A percentile compares a stretch with the other conserved stretches of the same genome.
Evolutionary conservation across 2,329 filamentous ascomycete species (phyloP).

Genomic region (Xylaria sp.): DNA sequence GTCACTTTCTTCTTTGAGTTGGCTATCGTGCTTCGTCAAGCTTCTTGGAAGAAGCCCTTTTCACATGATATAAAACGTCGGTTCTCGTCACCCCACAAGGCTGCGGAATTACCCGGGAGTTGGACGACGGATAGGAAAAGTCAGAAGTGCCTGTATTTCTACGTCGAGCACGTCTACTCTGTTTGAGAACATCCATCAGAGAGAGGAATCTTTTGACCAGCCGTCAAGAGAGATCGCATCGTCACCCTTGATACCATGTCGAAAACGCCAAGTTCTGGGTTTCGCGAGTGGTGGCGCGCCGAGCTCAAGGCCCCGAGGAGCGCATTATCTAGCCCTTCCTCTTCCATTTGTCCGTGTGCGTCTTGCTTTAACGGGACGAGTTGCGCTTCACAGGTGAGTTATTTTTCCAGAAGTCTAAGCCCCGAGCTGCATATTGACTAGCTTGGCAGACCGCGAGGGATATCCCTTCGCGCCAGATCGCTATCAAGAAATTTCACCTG

Average conservation of each 20-base stretch:
- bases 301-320: conserved; percentile 33
- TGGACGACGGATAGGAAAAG: not conserved
- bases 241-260: not conserved
- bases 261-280: conserved; percentile 30
- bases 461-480: conserved; percentile 6
- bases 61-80: conserved; percentile 3
- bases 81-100: not conserved
- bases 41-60: not conserved
- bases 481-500: conserved; percentile 3
- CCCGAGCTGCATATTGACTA: conserved; percentile 11
- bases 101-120: not conserved
- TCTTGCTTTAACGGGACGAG: conserved; percentile 37
- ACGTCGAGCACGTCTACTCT: not conserved
- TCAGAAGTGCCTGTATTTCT: not conserved
- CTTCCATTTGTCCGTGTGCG: conserved; percentile 37
- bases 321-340: conserved; percentile 21
- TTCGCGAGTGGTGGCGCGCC: conserved; percentile 36
- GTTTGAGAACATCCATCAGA: not conserved
- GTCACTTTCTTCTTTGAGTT: not conserved
- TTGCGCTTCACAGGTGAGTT: conserved; percentile 27
- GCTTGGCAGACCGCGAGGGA: conserved; percentile 11
- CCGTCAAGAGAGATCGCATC: not conserved
- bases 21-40: not conserved
- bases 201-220: not conserved
- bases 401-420: conserved; percentile 10